phyloP scores from a whole-genome alignment of 2,329 filamentous ascomycete species.

The Paracorniculantispora psalliotae region DNA sequence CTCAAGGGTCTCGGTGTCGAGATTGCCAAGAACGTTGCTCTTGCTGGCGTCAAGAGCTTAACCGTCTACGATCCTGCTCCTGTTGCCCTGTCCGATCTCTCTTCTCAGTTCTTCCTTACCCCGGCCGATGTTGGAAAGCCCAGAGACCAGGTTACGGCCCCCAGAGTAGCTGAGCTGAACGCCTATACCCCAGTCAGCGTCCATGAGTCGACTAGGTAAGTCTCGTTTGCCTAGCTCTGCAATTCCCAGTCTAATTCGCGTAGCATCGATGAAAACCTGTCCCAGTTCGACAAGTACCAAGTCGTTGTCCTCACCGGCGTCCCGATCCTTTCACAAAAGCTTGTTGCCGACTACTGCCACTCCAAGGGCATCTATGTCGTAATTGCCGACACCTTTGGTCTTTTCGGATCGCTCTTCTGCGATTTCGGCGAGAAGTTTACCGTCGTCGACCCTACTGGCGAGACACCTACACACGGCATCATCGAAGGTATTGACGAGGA shows the following conservation, averaged over 20 bases:
- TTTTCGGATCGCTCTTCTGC: slow-evolving; percentile 95
- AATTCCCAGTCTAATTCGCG: slow-evolving; percentile 13
- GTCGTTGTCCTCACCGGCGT: slow-evolving; percentile 87
- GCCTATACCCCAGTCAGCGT: slow-evolving; percentile 89
- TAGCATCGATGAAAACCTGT: slow-evolving; percentile 70
- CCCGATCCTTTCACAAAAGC: slow-evolving; percentile 71
- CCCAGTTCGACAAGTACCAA: slow-evolving; percentile 84
- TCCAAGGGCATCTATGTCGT: slow-evolving; percentile 88
- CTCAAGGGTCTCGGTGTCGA: slow-evolving; percentile 93
- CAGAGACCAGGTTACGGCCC: slow-evolving; percentile 78
- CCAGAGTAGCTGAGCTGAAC: slow-evolving; percentile 89
- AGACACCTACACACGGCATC: slow-evolving; percentile 82
- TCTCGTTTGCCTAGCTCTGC: too few species aligned
- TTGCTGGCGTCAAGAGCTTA: slow-evolving; percentile 96
- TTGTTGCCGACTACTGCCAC: slow-evolving; percentile 90
- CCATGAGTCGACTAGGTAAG: slow-evolving; percentile 55
- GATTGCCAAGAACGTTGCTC: slow-evolving; percentile 96
- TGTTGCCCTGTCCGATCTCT: slow-evolving; percentile 80
- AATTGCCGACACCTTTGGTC: slow-evolving; percentile 81
- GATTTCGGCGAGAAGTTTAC: slow-evolving; percentile 96
- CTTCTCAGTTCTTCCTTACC: slow-evolving; percentile 94
- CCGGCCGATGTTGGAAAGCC: slow-evolving; percentile 87
- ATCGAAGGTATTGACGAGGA: slow-evolving; percentile 85
- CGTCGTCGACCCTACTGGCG: slow-evolving; percentile 82
- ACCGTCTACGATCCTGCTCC: slow-evolving; percentile 88